Conservation (phyloP, 2,329 filamentous ascomycete genomes). For the Venturia nashicola region DNA sequence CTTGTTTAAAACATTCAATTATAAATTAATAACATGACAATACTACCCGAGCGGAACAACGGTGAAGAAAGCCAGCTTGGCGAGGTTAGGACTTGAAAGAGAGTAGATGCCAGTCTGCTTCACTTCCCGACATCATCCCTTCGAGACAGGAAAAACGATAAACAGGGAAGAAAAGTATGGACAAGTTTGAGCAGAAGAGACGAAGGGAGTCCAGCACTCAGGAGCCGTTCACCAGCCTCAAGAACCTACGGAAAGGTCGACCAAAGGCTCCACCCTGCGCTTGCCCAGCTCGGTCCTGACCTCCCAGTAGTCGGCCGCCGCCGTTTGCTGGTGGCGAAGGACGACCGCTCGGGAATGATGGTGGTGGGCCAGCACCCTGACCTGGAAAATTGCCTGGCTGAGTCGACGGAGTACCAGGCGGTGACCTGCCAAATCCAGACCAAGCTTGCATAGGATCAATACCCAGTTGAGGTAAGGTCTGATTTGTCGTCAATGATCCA, state of each 20-base stretch:
- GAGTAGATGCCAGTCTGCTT: neutral
- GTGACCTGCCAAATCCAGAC: neutral
- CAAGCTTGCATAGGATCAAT: slow-evolving; percentile 6
- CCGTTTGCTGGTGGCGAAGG: neutral
- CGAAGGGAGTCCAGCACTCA: neutral
- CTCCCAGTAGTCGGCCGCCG: neutral
- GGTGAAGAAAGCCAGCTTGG: neutral
- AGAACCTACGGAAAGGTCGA: neutral
- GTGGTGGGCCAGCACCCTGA: neutral
- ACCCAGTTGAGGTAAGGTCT: neutral
- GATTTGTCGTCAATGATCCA: neutral
- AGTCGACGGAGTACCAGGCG: neutral
- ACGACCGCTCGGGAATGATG: neutral
- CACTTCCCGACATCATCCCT: neutral
- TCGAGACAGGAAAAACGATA: neutral
- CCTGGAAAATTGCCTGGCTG: neutral
- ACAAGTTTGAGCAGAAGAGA: too few relatives aligned
- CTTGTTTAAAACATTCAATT: neutral
- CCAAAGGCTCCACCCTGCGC: neutral
- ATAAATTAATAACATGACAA: neutral
- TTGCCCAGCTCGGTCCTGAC: neutral
- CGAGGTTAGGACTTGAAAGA: neutral
- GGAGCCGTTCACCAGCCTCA: neutral
- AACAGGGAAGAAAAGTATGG: neutral
- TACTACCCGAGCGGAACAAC: neutral